Evolutionary conservation across 192 early-diverging fungal genomes (phyloP), one percentile per base, ranked within the genome.

Genomic region (Backusella sp.): DNA sequence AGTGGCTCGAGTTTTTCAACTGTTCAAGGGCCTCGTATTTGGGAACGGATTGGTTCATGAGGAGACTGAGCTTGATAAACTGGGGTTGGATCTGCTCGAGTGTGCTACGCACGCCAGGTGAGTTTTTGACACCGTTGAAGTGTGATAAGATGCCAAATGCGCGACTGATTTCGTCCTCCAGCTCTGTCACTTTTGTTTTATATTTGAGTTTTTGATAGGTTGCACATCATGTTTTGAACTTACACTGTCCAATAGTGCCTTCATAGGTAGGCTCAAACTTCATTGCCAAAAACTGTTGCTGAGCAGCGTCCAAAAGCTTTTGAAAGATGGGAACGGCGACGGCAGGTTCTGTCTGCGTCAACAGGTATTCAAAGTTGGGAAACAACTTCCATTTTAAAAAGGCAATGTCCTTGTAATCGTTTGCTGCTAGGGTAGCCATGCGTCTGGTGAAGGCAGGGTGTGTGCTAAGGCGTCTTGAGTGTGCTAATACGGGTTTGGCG

Each of bases 41-140:
- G n/a, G 85, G 76, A 2, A 79, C 78, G 0, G 86, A 87, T 76
- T 90, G 89, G n/a, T 86, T 86, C 80, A 90, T 79, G 36, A 82
- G 74, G 46, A 90, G 80, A 15, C 80, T 75, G 19, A 87, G 73
- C 46, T 87, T 80, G 70, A 87, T 79, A 34, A 86, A 76, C 62
- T 83, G 79, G 66, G 89, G 87, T 49, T 88, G 86, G 46, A 86
- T 81, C 6, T 79, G 46, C 42, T 90, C 84, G 4, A 88, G 56
- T 32, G 86, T 86, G n/a, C 76, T 62, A 36, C 89, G 82, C 2
- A 88, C 41, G 6, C 85, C 89, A 1, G 84, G 79, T 1, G 86
- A 84, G 56, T 90, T 87, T 65, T 84, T 83, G 39, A 90, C 89
- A 68, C 79, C 81, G 46, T 86, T 84, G 12, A 90, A 73, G 68